These are phyloP conservation scores for Aspergillus ostianus DNA, from an alignment of 495 filamentous ascomycete genomes.

Conservation along the genomic window DNA sequence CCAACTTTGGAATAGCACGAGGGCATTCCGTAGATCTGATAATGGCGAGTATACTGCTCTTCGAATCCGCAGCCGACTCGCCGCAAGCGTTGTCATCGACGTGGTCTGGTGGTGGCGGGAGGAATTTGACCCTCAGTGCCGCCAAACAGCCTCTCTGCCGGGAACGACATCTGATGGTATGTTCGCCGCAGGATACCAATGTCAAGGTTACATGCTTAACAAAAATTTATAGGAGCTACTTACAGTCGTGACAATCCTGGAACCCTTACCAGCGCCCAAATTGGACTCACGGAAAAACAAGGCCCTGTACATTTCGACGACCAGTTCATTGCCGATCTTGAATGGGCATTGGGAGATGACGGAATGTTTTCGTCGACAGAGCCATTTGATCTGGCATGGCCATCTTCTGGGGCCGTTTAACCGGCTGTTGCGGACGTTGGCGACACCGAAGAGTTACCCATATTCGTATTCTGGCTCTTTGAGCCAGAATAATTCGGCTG, in stretches of 20 bases:
- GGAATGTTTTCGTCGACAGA: conserved; percentile 14
- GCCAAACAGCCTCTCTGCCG: conserved; percentile 12
- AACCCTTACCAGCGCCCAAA: neutral
- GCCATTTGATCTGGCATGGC: conserved; percentile 20
- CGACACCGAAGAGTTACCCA: neutral
- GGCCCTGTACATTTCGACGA: conserved; percentile 35
- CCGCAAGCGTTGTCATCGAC: conserved; percentile 43
- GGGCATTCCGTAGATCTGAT: conserved; percentile 42
- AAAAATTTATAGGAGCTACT: conserved; percentile 16
- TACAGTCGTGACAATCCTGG: conserved; percentile 15
- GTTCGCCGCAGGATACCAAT: conserved; percentile 5
- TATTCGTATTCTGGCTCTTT: neutral
- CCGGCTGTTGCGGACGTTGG: neutral
- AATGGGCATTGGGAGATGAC: conserved; percentile 40
- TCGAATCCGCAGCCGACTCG: conserved; percentile 43
- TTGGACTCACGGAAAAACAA: conserved; percentile 14
- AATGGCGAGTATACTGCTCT: conserved; percentile 37
- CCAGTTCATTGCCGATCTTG: conserved; percentile 38
- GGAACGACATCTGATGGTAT: conserved; percentile 21
- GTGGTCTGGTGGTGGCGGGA: conserved; percentile 51
- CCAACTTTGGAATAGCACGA: conserved; percentile 46
- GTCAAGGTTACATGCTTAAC: conserved; percentile 1
- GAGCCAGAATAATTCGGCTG: neutral
- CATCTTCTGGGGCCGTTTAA: conserved; percentile 13
- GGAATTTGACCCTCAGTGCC: conserved; percentile 39